Base-by-base conservation (phyloP, 192 early-diverging fungal genomes). In the Diversispora epigaea region DNA sequence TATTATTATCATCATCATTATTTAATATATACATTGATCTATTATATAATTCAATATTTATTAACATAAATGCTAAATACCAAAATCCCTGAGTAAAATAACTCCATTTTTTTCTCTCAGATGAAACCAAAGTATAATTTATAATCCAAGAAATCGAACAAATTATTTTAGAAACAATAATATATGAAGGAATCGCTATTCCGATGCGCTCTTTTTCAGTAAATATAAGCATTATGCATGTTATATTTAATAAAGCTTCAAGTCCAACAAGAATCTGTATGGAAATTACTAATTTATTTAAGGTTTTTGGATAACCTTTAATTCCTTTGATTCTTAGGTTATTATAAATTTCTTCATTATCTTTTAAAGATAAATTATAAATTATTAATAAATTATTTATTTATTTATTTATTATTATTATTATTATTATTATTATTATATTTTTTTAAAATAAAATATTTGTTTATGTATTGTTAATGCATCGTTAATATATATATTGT, bases 81-180 rank as follows among this genome's bases (percentile, higher is more conserved):
- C 75, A 76, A 46, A 73, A 70, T 15, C 46, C 65, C 50, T 76
- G 75, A 25, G 67, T 54, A 47, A 14, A 44, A 44, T 68, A 57
- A 57, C 70, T 71, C 52, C 50, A 55, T 44, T 45, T 54, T 57
- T 44, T 71, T 19, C 14, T 57, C 43, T 71, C 70, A 44, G 17
- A 43, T 3, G 17, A 19, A 5, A 57, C 39, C 17, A 71, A 57
- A 55, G 14, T 43, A 55, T 57, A 71, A 71, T 57, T 57, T 12
- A 55, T 32, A n/a, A 47, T 11, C 70, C 70, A 71, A 12, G 70
- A 40, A 14, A 71, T 43, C 21, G 40, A 41, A 12, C 0, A n/a
- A 32, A 56, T 57, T 4, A 71, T 15, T 71, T 17, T 7, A 32
- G 70, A 58, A 15, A 21, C 12, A 12, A 43, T 21, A 54, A 71